Evolutionary conservation across 129 eudicot genomes (phyloP).

Genomic region (Logfia minima): DNA sequence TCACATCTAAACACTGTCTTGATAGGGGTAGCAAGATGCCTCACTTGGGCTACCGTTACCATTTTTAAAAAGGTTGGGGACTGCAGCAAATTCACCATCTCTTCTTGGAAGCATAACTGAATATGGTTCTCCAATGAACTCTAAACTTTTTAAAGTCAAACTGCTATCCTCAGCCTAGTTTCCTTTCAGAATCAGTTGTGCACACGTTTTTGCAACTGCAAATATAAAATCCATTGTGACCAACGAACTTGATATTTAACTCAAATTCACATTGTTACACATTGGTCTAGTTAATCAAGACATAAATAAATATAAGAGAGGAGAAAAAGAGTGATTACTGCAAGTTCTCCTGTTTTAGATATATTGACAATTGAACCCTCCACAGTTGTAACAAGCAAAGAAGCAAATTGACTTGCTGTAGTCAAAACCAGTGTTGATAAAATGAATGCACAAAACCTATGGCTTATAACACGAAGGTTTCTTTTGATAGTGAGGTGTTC

Average conservation of each 20-base stretch:
- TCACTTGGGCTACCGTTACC: not conserved
- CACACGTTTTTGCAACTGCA: not conserved
- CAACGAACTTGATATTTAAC: not conserved
- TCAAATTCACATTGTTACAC: not conserved
- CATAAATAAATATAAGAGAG: not conserved
- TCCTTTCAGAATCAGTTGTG: not conserved
- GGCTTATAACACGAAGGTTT: slow-evolving; percentile 71
- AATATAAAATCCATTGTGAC: not conserved
- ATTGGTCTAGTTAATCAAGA: not conserved
- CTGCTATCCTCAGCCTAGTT: too few species aligned
- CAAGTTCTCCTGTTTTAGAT: slow-evolving; percentile 71
- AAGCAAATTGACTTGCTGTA: slow-evolving; percentile 69
- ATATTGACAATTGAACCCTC: slow-evolving; percentile 45
- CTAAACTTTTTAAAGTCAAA: not conserved
- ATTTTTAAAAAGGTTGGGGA: not conserved
- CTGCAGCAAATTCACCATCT: not conserved
- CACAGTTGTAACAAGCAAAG: slow-evolving; percentile 62
- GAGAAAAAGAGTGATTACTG: slow-evolving; percentile 42
- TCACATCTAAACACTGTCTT: not conserved
- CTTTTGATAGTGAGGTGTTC: slow-evolving; percentile 75
- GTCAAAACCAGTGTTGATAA: slow-evolving; percentile 52
- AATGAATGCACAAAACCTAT: slow-evolving; percentile 71
- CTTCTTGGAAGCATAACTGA: not conserved
- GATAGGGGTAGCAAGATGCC: not conserved
- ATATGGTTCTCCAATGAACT: not conserved